A percentile compares a stretch with the other conserved stretches of the same genome.
phyloP scores from a whole-genome alignment of 495 filamentous ascomycete species.

The Aspergillus olivimuriae region DNA sequence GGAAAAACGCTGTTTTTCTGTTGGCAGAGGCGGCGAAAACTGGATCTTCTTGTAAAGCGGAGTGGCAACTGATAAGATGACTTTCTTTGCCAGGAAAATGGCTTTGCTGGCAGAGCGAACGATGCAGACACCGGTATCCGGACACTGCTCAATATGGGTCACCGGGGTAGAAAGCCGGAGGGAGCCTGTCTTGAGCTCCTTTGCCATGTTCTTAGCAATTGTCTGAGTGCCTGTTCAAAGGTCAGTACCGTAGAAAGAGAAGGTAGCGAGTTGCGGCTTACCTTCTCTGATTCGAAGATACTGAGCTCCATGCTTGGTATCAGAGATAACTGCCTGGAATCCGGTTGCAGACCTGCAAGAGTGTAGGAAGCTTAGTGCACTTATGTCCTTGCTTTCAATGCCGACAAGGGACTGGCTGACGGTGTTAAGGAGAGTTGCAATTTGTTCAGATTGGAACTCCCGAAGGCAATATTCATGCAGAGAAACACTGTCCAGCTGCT shows the following conservation, averaged over 20 bases:
- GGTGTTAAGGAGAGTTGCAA: not conserved
- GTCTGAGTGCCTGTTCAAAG: conserved; percentile 25
- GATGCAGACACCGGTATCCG: conserved; percentile 14
- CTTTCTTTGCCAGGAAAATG: conserved; percentile 19
- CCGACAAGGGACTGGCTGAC: conserved; percentile 30
- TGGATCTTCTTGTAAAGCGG: conserved; percentile 25
- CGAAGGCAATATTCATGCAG: conserved; percentile 1
- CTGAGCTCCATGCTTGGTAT: conserved; percentile 39
- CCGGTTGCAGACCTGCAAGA: conserved; percentile 38
- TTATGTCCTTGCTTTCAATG: conserved; percentile 31
- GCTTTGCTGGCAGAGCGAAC: not conserved
- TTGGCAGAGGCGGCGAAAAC: conserved; percentile 25
- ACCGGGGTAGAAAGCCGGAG: conserved; percentile 10
- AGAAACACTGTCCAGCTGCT: not conserved
- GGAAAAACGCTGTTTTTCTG: conserved; percentile 12
- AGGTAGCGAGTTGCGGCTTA: not conserved
- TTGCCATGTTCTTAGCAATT: conserved; percentile 21
- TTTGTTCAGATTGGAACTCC: conserved; percentile 1
- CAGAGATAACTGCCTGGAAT: conserved; percentile 34
- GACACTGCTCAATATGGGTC: conserved; percentile 12
- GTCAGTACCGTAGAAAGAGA: too few relatives aligned
- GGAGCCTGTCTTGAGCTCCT: conserved; percentile 1
- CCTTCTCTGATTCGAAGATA: conserved; percentile 27
- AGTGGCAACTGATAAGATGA: conserved; percentile 33
- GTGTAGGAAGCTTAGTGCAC: conserved; percentile 40